These are phyloP conservation scores for Trichosporon coremiiforme DNA, from an alignment of 1,284 basidiomycete species.

Conservation along the genomic window DNA sequence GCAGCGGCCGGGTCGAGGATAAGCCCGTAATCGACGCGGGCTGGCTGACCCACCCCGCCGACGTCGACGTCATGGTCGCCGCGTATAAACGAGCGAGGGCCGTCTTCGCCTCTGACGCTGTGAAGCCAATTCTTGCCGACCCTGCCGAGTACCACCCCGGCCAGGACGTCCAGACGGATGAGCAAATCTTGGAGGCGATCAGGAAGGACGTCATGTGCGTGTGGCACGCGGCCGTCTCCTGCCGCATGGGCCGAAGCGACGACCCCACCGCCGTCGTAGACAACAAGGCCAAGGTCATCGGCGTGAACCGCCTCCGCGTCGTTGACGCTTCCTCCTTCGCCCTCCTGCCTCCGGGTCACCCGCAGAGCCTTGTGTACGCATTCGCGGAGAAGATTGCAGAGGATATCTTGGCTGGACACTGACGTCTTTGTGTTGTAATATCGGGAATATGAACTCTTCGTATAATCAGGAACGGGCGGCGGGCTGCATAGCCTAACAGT, in stretches of 20 bases:
- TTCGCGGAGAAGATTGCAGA: slow-evolving; percentile 24
- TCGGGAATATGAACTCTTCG: background rate
- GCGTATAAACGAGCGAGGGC: slow-evolving; percentile 18
- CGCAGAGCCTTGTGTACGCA: slow-evolving; percentile 7
- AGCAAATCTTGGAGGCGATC: slow-evolving; percentile 10
- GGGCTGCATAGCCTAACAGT: too few relatives aligned
- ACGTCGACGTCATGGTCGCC: slow-evolving; percentile 20
- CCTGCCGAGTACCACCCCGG: slow-evolving; percentile 19
- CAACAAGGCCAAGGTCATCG: slow-evolving; percentile 15
- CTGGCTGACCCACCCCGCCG: slow-evolving; percentile 22
- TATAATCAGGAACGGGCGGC: too few relatives aligned
- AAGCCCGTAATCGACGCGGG: slow-evolving; percentile 15
- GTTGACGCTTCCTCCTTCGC: slow-evolving; percentile 23
- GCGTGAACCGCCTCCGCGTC: slow-evolving; percentile 20
- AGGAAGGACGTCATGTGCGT: slow-evolving; percentile 14
- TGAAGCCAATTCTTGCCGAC: slow-evolving; percentile 4
- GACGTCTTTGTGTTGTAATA: background rate
- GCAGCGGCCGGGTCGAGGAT: background rate
- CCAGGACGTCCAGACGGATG: slow-evolving; percentile 12
- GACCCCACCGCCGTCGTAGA: slow-evolving; percentile 24
- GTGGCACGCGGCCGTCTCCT: slow-evolving; percentile 18
- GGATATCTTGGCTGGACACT: background rate
- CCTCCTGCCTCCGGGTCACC: slow-evolving; percentile 22
- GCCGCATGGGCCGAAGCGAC: slow-evolving; percentile 22
- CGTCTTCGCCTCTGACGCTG: background rate